Conservation (phyloP, 495 filamentous ascomycete genomes). For the Durotheca rogersii region DNA sequence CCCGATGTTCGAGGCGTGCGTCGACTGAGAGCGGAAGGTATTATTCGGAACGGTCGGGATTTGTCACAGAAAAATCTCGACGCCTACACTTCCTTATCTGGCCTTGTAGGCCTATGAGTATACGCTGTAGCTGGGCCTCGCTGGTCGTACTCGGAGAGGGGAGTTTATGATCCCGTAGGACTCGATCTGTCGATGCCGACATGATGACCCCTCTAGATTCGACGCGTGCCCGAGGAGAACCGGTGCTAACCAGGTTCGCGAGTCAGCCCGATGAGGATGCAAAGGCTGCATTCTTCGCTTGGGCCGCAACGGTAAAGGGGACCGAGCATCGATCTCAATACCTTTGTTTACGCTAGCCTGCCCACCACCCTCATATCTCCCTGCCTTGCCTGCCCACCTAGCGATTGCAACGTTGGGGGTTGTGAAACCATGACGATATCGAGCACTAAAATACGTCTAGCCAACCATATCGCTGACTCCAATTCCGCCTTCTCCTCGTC, state of each 20-base stretch:
- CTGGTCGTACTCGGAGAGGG: conserved; percentile 4
- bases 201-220: too few species aligned
- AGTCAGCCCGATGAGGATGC: too few species aligned
- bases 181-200: too few species aligned
- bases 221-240: too few species aligned
- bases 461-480: conserved; percentile 10
- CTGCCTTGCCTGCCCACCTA: too few species aligned
- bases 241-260: too few species aligned
- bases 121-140: neutral
- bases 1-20: neutral
- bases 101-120: neutral
- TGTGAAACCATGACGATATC: conserved; percentile 1
- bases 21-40: neutral
- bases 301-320: neutral
- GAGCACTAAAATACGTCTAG: conserved; percentile 24
- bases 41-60: neutral
- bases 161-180: neutral
- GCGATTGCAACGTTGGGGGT: conserved; percentile 14
- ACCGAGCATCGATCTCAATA: neutral
- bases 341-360: neutral
- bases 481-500: too few species aligned
- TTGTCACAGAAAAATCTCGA: too few species aligned
- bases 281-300: too few species aligned
- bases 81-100: too few species aligned
- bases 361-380: too few species aligned